These are phyloP conservation scores for Paramarasmius palmivorus DNA, from an alignment of 1,284 basidiomycete genomes.

Conservation along the genomic window DNA sequence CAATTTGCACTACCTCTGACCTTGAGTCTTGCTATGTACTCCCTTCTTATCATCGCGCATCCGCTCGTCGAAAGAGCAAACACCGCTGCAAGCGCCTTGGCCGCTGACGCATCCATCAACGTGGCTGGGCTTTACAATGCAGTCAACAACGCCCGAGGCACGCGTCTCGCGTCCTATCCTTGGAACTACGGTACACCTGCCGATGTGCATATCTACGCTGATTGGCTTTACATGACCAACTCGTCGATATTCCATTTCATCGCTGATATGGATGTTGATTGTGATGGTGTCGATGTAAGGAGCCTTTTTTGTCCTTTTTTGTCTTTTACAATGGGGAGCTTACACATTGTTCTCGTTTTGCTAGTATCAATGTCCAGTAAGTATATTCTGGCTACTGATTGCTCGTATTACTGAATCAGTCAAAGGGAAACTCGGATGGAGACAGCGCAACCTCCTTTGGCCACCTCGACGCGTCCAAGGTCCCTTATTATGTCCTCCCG, in stretches of 20 bases:
- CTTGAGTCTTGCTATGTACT: too few species aligned
- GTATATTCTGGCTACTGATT: too few species aligned
- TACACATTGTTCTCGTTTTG: too few species aligned
- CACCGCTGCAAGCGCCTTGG: too few species aligned
- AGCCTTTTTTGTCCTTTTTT: not conserved
- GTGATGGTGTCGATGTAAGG: slow-evolving; percentile 23
- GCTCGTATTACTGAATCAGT: not conserved
- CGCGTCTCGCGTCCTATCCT: too few species aligned
- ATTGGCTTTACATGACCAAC: not conserved
- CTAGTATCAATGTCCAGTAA: too few species aligned
- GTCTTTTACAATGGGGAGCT: not conserved
- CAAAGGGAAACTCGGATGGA: slow-evolving; percentile 18
- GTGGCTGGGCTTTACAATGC: too few species aligned
- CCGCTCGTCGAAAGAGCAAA: too few species aligned
- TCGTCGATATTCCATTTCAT: slow-evolving; percentile 23
- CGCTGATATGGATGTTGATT: slow-evolving; percentile 27
- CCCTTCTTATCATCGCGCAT: too few species aligned
- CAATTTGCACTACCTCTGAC: too few species aligned
- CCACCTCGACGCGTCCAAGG: slow-evolving; percentile 21
- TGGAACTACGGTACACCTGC: not conserved
- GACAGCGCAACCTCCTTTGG: slow-evolving; percentile 22
- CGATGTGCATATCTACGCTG: not conserved
- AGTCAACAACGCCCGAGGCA: too few species aligned
- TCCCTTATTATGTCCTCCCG: slow-evolving; percentile 24
- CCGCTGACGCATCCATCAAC: too few species aligned